Evolutionary conservation across 192 early-diverging fungal species (phyloP), one percentile per base, ranked within the genome.

Genomic region (Backusella liffmaniae): DNA sequence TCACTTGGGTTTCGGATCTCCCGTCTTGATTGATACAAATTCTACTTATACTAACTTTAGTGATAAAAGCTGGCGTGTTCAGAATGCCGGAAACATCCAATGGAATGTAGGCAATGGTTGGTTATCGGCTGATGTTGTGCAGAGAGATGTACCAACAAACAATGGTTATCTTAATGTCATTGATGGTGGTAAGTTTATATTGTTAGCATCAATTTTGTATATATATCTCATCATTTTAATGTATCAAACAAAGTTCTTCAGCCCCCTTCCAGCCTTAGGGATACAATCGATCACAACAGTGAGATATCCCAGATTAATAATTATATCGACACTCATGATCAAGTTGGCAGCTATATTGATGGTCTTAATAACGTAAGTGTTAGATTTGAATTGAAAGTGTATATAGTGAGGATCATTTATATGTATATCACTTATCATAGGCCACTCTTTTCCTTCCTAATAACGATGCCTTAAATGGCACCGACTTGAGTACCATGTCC

Each of bases 91-190:
- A 13, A 29, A 62, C 9, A 29, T 62, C 1, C 56, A 62, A 10
- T 62, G 56, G 56, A 62, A 62, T 29, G 70, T 44, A 10, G 70
- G 70, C 4, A 72, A 72, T 46, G 70, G 70, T 46, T 46, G 39
- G 70, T 41, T 26, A 5, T 23, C 39, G 30, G 70, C 70, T 26
- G 44, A 72, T 51, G 7, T 72, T 49, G 29, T 26, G 7, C 29
- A 46, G 23, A 72, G 21, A 30, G 41, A 72, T 32, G 18, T 72
- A 26, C 23, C 26, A 23, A 46, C 70, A 23, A 44, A 10, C 18
- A 71, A 71, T 71, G 70, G 70, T 30, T 37, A 44, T 30, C 37
- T 71, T 26, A 37, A 71, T 42, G 13, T 49, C 15, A 44, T 71
- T 26, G 70, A 71, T 15, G 26, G 30, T 29, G 26, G 70, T 71